A percentile compares a stretch with the other conserved stretches of the same genome.
These are phyloP conservation scores for Mortierella sp. DNA, from an alignment of 371 early-diverging fungal genomes.

Conservation along the genomic window DNA sequence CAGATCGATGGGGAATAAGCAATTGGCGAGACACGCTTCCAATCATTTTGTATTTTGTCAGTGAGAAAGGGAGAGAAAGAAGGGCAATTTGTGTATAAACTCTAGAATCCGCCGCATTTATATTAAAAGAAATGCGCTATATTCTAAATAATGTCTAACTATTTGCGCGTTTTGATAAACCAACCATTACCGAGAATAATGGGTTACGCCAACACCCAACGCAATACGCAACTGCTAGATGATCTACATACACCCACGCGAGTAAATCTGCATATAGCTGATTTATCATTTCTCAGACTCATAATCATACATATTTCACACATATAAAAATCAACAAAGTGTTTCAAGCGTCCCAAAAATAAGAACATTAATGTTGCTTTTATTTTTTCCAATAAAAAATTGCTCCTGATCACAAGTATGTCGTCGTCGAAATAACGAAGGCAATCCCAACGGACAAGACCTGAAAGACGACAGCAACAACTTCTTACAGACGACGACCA, in stretches of 20 bases:
- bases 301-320: no score
- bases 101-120: neutral
- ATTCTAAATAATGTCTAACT: no score
- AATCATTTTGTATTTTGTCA: neutral
- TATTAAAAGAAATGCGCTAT: neutral
- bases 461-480: constrained; percentile 27
- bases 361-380: constrained; percentile 8
- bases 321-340: neutral
- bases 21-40: neutral
- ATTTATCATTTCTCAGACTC: no score
- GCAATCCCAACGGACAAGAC: constrained; percentile 3
- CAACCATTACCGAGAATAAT: neutral
- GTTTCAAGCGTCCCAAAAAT: neutral
- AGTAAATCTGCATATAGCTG: no score
- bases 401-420: constrained; percentile 22
- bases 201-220: neutral
- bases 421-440: constrained; percentile 2
- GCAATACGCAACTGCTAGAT: no score
- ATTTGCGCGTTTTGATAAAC: constrained; percentile 6
- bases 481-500: constrained; percentile 99
- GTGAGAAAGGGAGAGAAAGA: neutral
- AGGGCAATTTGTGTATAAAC: no score
- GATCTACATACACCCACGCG: no score
- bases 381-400: constrained; percentile 19
- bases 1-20: neutral